phyloP scores from a whole-genome alignment of 352 stramenopile genomes.

The Elongisporangium senticosum region DNA sequence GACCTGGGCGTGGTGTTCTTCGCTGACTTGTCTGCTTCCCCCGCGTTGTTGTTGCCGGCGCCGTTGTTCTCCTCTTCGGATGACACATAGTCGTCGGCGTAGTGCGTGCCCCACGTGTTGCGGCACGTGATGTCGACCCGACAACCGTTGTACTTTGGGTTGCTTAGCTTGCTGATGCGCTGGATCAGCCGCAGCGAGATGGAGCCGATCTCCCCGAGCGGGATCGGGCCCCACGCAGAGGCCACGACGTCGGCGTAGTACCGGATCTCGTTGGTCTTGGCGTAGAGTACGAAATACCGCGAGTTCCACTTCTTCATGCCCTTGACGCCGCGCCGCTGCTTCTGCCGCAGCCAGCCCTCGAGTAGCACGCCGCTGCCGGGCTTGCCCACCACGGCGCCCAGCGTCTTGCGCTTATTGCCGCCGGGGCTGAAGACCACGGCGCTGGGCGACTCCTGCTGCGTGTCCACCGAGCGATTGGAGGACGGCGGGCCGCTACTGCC shows the following conservation, averaged over 20 bases:
- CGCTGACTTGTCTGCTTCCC: slow-evolving; percentile 7
- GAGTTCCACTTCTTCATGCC: slow-evolving; percentile 84
- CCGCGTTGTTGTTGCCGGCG: slow-evolving; percentile 18
- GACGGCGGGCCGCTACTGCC: slow-evolving; percentile 9
- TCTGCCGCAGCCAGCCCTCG: slow-evolving; percentile 78
- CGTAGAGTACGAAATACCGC: slow-evolving; percentile 78
- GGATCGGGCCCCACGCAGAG: slow-evolving; percentile 72
- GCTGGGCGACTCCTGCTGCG: slow-evolving; percentile 19
- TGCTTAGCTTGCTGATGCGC: slow-evolving; percentile 68
- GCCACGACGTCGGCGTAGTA: slow-evolving; percentile 80
- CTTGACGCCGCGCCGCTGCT: slow-evolving; percentile 72
- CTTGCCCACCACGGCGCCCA: slow-evolving; percentile 38
- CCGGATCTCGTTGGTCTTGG: slow-evolving; percentile 62
- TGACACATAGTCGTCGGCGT: slow-evolving; percentile 75
- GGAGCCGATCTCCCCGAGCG: slow-evolving; percentile 67
- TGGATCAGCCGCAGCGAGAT: slow-evolving; percentile 82
- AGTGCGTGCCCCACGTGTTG: slow-evolving; percentile 72
- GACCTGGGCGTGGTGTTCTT: slow-evolving; percentile 54
- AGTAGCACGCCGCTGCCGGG: slow-evolving; percentile 67
- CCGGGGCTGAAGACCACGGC: slow-evolving; percentile 5
- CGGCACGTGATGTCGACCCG: slow-evolving; percentile 82
- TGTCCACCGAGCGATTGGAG: slow-evolving; percentile 15
- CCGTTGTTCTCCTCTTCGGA: slow-evolving; percentile 62
- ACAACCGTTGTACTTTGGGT: slow-evolving; percentile 79
- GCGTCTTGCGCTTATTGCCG: slow-evolving; percentile 38